Base-by-base conservation (phyloP, 164 flowering plant genomes). In the Vitis rotundifolia region DNA sequence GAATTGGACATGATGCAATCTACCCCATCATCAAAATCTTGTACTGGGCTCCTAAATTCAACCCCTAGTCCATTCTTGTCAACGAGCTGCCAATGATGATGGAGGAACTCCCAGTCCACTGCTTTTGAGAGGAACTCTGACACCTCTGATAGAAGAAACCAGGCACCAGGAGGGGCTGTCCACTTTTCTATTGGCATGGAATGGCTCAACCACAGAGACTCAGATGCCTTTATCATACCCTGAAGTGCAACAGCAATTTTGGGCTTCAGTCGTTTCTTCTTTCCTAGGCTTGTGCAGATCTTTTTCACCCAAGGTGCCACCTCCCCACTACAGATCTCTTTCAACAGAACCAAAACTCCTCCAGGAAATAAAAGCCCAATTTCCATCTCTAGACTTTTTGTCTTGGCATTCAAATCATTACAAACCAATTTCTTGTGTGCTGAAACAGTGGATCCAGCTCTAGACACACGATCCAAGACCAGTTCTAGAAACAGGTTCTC, bases 151-250 rank as follows among this genome's bases (percentile, higher is more conserved):
- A 96, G 87, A 75, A 96, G 92, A 78, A 93, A 76, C 98, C 98
- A 96, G 63, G 97, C 87, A 75, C 99, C 99, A 57, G 87, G 80
- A 64, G 98, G 99, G 52, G 99, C 99, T 59, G 89, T 88, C 99
- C 99, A 96, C 76, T 89, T 88, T 63, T 91, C 88, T 59, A 90
- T 86, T 8, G 92, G 84, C 89, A 71, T 69, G 16, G 88, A 84
- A 50, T 78, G 79, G 68, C 69, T 79, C 70, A 87, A 65, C 99
- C 99, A 93, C 29, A 85, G 68, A 70, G 88, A 78, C 77, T 96
- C 97, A 18, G 98, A 93, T 47, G 88, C 76, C 64, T 37, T 84
- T 67, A 96, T 93, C 56, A 96, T 86, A 66, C 85, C 86, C 68
- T 89, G 95, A 71, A 96, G 95, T 9, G 97, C 81, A 47, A 65